These are phyloP conservation scores for Glycine soja DNA, from an alignment of 306 rosid genomes.

Conservation along the genomic window DNA sequence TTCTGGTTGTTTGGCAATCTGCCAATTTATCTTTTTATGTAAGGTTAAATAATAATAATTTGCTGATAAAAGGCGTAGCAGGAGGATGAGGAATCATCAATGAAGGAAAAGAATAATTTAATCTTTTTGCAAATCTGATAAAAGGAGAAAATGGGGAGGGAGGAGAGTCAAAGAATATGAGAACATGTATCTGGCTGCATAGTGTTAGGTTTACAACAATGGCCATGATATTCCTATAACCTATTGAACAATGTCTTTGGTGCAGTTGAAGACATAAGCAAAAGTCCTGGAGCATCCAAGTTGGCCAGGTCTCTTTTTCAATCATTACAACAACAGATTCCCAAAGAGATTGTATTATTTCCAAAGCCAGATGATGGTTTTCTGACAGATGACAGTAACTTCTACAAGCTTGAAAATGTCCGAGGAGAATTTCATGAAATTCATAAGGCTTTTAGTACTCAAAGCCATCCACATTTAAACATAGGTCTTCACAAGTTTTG, in stretches of 20 bases:
- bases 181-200: slow-evolving; percentile 27
- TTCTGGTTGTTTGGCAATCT: no score
- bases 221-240: slow-evolving; percentile 52
- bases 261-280: slow-evolving; percentile 92
- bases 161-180: slow-evolving; percentile 1
- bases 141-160: background rate
- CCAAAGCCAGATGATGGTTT: slow-evolving; percentile 71
- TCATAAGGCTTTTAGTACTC: slow-evolving; percentile 65
- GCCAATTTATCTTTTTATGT: no score
- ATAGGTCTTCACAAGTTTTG: slow-evolving; percentile 78
- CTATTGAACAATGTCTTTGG: slow-evolving; percentile 73
- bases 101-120: no score
- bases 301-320: slow-evolving; percentile 96
- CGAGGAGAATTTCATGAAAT: slow-evolving; percentile 75
- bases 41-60: no score
- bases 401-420: slow-evolving; percentile 71
- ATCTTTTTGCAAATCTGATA: slow-evolving; percentile 27
- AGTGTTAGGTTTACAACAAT: slow-evolving; percentile 51
- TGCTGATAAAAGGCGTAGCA: no score
- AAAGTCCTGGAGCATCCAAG: slow-evolving; percentile 81
- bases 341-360: slow-evolving; percentile 66
- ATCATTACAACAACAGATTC: slow-evolving; percentile 69
- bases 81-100: no score
- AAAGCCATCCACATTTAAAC: slow-evolving; percentile 59
- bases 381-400: slow-evolving; percentile 67